Percentiles rank a stretch among this genome's conserved stretches.
Conservation (phyloP, 148 eudicot species). For the Cornus controversa region DNA sequence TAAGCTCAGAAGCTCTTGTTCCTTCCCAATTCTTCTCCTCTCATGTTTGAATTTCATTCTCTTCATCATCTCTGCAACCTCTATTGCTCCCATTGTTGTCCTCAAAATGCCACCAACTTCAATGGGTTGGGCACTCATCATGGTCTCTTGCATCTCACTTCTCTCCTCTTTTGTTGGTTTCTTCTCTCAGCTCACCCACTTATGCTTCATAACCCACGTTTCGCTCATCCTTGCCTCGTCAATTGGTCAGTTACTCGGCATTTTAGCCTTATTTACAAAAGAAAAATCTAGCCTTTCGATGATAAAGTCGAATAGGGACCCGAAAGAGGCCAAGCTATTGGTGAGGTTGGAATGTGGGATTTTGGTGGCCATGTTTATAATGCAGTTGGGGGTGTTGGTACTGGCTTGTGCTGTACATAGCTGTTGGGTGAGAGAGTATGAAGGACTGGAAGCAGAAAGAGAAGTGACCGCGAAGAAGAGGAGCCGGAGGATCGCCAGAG, state of each 20-base stretch:
- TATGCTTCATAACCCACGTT: conserved; percentile 55
- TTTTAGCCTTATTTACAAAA: conserved; percentile 47
- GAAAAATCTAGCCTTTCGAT: conserved; percentile 57
- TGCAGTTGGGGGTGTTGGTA: conserved; percentile 47
- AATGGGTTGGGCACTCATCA: conserved; percentile 49
- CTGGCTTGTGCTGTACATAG: conserved; percentile 54
- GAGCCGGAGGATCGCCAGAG: conserved; percentile 34
- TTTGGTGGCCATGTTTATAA: conserved; percentile 59
- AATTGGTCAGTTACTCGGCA: conserved; percentile 38
- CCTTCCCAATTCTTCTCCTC: conserved; percentile 52
- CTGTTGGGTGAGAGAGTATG: conserved; percentile 60
- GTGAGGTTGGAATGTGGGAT: conserved; percentile 72
- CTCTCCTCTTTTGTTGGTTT: conserved; percentile 65
- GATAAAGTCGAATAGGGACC: conserved; percentile 52
- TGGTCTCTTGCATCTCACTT: conserved; percentile 48
- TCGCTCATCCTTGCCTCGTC: conserved; percentile 57
- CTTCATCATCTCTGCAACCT: conserved; percentile 54
- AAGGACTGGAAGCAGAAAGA: conserved; percentile 46
- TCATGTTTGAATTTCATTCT: conserved; percentile 52
- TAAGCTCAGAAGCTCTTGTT: conserved; percentile 54
- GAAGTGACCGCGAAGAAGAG: conserved; percentile 40
- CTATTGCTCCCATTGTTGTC: conserved; percentile 53
- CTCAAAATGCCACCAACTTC: conserved; percentile 65
- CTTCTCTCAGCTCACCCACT: conserved; percentile 53
- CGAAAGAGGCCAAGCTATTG: conserved; percentile 58